Evolutionary conservation across 495 filamentous ascomycete species (phyloP).

Genomic region (Venustampulla echinocandica): DNA sequence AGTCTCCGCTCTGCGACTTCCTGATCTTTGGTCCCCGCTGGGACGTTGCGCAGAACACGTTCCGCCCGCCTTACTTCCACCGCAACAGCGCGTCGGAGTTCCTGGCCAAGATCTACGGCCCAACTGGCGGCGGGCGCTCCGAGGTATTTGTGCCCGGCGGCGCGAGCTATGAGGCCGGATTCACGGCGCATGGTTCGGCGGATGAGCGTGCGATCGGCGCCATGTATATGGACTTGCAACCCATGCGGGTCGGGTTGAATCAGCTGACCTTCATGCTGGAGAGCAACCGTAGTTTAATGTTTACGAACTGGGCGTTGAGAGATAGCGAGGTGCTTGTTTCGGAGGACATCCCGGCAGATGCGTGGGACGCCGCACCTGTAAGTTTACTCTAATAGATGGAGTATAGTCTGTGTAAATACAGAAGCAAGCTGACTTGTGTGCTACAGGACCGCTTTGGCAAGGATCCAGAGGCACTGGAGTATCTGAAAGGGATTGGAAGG

Average conservation of each 20-base stretch:
- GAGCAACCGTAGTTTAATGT: neutral
- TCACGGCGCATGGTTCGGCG: constrained; percentile 45
- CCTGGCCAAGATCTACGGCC: constrained; percentile 44
- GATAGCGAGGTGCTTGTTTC: neutral
- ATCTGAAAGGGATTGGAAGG: neutral
- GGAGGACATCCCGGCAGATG: neutral
- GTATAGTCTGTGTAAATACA: too few relatives aligned
- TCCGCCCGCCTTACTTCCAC: constrained; percentile 78
- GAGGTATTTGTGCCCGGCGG: constrained; percentile 47
- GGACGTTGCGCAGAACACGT: constrained; percentile 69
- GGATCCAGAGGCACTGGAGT: neutral
- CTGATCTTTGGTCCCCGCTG: constrained; percentile 79
- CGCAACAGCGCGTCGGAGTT: constrained; percentile 61
- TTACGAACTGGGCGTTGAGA: neutral
- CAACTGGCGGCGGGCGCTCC: constrained; percentile 40
- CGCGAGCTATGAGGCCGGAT: constrained; percentile 48
- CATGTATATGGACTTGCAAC: neutral
- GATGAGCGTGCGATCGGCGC: neutral
- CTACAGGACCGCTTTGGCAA: neutral
- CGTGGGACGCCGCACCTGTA: neutral
- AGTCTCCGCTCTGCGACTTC: constrained; percentile 73
- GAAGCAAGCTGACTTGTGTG: neutral
- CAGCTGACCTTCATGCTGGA: neutral
- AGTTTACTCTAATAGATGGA: neutral
- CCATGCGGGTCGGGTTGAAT: neutral